These are phyloP conservation scores for Amorphotheca resinae DNA, from an alignment of 495 filamentous ascomycete genomes.

Conservation along the genomic window DNA sequence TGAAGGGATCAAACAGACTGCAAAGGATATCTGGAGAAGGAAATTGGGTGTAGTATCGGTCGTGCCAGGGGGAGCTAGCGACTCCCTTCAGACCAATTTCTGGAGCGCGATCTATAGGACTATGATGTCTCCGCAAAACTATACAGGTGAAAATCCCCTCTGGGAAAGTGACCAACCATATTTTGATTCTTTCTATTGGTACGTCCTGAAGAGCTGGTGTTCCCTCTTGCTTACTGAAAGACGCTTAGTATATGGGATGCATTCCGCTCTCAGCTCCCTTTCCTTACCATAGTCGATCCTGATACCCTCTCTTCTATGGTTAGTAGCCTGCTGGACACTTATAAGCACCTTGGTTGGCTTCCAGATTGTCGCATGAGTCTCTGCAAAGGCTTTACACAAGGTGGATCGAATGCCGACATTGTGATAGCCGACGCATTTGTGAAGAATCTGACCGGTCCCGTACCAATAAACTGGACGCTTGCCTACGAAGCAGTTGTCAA, in stretches of 20 bases:
- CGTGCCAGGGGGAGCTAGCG: conserved; percentile 38
- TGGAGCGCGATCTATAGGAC: conserved; percentile 59
- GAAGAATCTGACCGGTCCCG: conserved; percentile 55
- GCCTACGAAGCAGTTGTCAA: conserved; percentile 61
- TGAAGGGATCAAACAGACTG: conserved; percentile 34
- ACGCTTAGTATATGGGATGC: conserved; percentile 65
- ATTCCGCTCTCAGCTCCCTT: conserved; percentile 55
- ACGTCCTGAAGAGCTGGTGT: too few species aligned
- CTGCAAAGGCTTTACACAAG: conserved; percentile 62
- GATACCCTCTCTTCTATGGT: conserved; percentile 52
- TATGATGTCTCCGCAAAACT: conserved; percentile 63
- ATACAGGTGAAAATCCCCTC: conserved; percentile 64
- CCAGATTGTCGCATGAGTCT: conserved; percentile 32
- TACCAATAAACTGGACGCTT: conserved; percentile 57
- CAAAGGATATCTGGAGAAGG: conserved; percentile 45
- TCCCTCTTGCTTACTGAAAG: conserved; percentile 15
- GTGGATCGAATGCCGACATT: conserved; percentile 67
- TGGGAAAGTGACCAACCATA: conserved; percentile 63
- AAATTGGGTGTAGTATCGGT: conserved; percentile 49
- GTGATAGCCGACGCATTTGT: conserved; percentile 40
- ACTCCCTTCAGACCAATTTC: conserved; percentile 46
- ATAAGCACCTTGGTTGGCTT: conserved; percentile 32
- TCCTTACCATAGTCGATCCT: conserved; percentile 58
- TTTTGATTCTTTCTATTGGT: conserved; percentile 58
- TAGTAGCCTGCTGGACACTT: conserved; percentile 56